Conservation (phyloP, 371 early-diverging fungal species). For the Saksenaea vasiformis region DNA sequence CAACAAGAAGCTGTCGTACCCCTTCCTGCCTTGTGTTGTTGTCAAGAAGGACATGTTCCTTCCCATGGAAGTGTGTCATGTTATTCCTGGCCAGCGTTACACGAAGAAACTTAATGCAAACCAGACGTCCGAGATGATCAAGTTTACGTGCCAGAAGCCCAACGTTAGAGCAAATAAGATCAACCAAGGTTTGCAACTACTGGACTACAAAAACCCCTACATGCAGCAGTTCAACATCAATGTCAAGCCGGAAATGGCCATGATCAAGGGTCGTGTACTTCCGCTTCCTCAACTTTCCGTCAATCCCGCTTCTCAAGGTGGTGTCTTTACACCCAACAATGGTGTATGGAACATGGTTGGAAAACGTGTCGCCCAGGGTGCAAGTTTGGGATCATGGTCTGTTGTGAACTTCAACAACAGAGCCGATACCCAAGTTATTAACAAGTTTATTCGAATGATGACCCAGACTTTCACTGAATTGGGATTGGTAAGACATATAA, state of each 20-base stretch:
- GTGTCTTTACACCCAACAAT: conserved; percentile 65
- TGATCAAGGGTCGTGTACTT: conserved; percentile 71
- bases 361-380: conserved; percentile 75
- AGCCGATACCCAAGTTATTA: conserved; percentile 29
- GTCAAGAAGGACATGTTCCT: conserved; percentile 62
- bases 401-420: conserved; percentile 64
- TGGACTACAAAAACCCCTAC: conserved; percentile 58
- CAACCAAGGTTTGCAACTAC: conserved; percentile 42
- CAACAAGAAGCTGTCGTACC: conserved; percentile 65
- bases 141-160: conserved; percentile 83
- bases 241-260: conserved; percentile 60
- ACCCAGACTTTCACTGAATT: conserved; percentile 52
- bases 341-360: conserved; percentile 92
- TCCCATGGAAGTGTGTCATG: conserved; percentile 89
- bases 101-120: conserved; percentile 76
- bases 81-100: conserved; percentile 79
- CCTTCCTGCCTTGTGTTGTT: conserved; percentile 83
- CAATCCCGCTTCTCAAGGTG: conserved; percentile 52
- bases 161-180: conserved; percentile 65
- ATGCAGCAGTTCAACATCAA: conserved; percentile 62
- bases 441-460: conserved; percentile 59
- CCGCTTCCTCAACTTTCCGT: conserved; percentile 76
- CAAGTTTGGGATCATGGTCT: conserved; percentile 77
- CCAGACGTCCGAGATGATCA: conserved; percentile 93
- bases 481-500: conserved; percentile 55